Conservation (phyloP, 495 filamentous ascomycete genomes). For the Aspergillus homomorphus region DNA sequence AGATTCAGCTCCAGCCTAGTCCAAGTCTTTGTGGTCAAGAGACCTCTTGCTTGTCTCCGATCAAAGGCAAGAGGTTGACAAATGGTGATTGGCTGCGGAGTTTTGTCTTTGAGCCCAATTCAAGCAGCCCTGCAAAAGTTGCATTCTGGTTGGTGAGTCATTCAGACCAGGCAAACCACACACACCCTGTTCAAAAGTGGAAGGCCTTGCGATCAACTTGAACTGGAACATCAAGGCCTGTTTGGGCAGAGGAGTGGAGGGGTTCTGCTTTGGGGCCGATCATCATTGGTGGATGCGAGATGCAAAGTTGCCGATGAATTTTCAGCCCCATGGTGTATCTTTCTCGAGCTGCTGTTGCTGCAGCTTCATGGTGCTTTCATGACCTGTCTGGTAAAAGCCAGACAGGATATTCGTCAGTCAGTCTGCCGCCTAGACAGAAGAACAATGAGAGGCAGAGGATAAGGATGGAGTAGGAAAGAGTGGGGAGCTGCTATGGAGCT, state of each 20-base stretch:
- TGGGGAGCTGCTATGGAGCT: too few species aligned
- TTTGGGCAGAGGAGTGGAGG: too few species aligned
- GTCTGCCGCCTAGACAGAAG: too few species aligned
- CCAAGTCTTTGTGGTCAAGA: neutral
- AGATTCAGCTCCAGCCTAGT: neutral
- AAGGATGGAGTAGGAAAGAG: too few species aligned
- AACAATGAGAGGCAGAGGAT: too few species aligned
- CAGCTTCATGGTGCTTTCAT: too few species aligned
- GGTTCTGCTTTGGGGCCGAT: too few species aligned
- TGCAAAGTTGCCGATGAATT: neutral
- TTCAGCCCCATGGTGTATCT: neutral
- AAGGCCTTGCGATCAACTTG: neutral
- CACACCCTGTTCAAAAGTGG: neutral
- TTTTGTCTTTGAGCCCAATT: neutral
- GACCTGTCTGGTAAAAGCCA: neutral
- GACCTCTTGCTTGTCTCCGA: neutral
- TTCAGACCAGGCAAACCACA: neutral
- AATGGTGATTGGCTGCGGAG: neutral
- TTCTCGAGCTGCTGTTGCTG: neutral
- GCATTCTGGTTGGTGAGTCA: neutral
- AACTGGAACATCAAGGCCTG: too few species aligned
- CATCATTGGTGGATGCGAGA: too few species aligned
- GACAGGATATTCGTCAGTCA: too few species aligned
- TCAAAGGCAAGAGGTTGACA: too few species aligned
- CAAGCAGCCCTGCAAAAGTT: neutral